Evolutionary conservation across 805 yeast species (phyloP), one percentile per base, ranked within the genome.

Genomic region (Wickerhamiella dianesei): DNA sequence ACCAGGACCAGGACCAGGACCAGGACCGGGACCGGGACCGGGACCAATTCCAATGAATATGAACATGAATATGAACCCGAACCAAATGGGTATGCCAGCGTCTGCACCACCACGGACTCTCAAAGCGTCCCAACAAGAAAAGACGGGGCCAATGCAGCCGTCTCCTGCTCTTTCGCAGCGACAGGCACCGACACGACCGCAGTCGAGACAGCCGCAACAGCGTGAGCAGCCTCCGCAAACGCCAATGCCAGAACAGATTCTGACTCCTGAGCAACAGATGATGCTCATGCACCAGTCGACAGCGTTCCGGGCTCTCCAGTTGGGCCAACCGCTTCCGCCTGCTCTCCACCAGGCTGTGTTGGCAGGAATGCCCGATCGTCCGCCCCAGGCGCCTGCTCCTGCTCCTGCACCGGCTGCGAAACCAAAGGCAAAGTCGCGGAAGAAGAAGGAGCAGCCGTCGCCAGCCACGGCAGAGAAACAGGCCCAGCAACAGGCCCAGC

Each of bases 221-320:
- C 21, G 32, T 40, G 37, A 21, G 14, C 43, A 37, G 18, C 47
- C 22, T 21, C 43, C 5, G 12, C 47, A 37, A n/a, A 21, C 44
- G 35, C 21, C 44, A 12, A 17, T 8, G 5, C 40, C 41, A 42
- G 39, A 35, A 18, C 47, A 49, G 40, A 36, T 50, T 9, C 45
- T 53, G 3, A 44, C 55, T 3, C 47, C 52, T 3, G 53, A 53
- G 3, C 52, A 53, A 22, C 9, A 29, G 8, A 19, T 42, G 12
- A 40, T 48, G 16, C 37, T 51, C 32, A 40, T 20, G 21, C 14
- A 42, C 36, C 56, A 53, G 43, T 50, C 49, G 21, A 21, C 18
- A 20, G 57, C 57, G 3, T 46, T 40, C 19, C 44, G 50, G 17
- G 39, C 48, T 3, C 46, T 54, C 29, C 46, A 45, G 35, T 8